Conservation (phyloP, 1,139 yeast genomes). For the Suhomyces coccinellae region DNA sequence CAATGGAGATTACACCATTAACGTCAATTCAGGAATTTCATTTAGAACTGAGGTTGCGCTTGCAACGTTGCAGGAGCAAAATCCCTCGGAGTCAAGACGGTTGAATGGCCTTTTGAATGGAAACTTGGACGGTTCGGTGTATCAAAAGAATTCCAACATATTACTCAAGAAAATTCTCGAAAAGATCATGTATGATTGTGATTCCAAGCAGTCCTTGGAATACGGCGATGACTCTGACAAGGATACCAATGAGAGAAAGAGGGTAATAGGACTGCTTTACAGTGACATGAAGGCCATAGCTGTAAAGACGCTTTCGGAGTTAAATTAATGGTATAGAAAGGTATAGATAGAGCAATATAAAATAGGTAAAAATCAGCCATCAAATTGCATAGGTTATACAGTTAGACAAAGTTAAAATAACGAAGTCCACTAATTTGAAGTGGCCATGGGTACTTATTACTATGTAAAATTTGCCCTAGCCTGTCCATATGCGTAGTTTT, state of each 20-base stretch:
- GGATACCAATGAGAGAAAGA: constrained; percentile 16
- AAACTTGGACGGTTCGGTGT: constrained; percentile 45
- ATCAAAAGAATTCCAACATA: constrained; percentile 28
- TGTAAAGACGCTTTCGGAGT: constrained; percentile 4
- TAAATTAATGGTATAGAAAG: background rate
- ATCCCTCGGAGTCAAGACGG: constrained; percentile 34
- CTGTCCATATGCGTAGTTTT: too few species aligned
- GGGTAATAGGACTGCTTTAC: constrained; percentile 26
- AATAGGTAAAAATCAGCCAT: too few species aligned
- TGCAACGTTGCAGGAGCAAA: constrained; percentile 55
- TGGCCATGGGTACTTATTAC: too few species aligned
- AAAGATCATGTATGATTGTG: constrained; percentile 25
- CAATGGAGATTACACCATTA: constrained; percentile 72
- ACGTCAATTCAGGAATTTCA: constrained; percentile 52
- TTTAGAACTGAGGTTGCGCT: constrained; percentile 77
- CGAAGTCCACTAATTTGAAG: too few species aligned
- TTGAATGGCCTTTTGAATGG: constrained; percentile 28
- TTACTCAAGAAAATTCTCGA: constrained; percentile 37
- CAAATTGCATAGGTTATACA: too few species aligned
- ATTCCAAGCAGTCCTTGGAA: constrained; percentile 19
- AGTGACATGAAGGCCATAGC: constrained; percentile 27
- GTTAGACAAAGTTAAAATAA: too few species aligned
- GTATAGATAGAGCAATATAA: background rate
- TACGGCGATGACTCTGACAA: constrained; percentile 19
- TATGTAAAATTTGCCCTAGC: too few species aligned